Percentiles rank a stretch among this genome's conserved stretches.
These are phyloP conservation scores for Tolypocladium tropicale DNA, from an alignment of 2,329 filamentous ascomycete species.

Conservation along the genomic window DNA sequence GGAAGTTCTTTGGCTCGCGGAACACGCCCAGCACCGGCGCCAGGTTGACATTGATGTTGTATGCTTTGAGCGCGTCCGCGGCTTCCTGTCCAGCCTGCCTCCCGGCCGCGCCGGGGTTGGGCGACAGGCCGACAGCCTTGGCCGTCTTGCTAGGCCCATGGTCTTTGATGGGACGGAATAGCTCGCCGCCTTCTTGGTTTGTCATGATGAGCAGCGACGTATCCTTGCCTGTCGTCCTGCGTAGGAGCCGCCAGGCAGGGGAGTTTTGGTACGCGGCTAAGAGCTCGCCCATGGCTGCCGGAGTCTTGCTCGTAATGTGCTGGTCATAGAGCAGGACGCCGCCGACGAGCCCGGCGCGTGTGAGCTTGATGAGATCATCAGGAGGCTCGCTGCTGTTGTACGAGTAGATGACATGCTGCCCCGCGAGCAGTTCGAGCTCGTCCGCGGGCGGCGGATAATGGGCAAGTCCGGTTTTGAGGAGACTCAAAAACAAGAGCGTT, in stretches of 20 bases:
- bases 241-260: not conserved
- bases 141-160: not conserved
- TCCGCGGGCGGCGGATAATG: not conserved
- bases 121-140: not conserved
- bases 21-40: slow-evolving; percentile 2
- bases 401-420: not conserved
- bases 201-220: not conserved
- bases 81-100: not conserved
- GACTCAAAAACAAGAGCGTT: not conserved
- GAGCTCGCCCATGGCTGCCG: not conserved
- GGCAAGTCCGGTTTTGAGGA: not conserved
- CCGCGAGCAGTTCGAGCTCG: not conserved
- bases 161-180: not conserved
- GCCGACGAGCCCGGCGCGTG: not conserved
- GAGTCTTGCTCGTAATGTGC: not conserved
- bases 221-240: not conserved
- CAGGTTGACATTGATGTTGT: slow-evolving; percentile 1
- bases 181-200: not conserved
- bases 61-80: not conserved
- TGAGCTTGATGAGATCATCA: not conserved
- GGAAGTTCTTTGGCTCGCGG: slow-evolving; percentile 3
- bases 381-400: not conserved
- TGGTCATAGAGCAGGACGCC: not conserved
- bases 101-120: not conserved
- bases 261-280: not conserved